Evolutionary conservation across 139 green algal genomes (phyloP).

Genomic region (Chlorokybus atmophyticus): DNA sequence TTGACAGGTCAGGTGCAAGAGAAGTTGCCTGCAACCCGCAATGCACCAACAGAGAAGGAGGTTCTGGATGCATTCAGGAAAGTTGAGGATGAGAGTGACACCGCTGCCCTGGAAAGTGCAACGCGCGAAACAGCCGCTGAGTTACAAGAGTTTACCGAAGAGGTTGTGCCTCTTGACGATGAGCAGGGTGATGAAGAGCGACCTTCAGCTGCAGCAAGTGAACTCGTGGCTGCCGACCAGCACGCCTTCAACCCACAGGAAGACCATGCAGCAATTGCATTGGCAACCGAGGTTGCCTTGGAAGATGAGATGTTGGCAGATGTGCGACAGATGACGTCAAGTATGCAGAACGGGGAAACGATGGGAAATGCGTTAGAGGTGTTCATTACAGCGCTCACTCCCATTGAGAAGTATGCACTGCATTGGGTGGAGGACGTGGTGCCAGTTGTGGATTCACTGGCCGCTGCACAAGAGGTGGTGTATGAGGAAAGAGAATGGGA

Average conservation of each 20-base stretch:
- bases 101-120: slow-evolving; percentile 4
- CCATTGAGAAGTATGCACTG: slow-evolving; percentile 31
- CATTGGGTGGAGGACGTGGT: slow-evolving; percentile 19
- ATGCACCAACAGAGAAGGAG: too few species aligned
- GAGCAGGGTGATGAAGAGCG: slow-evolving; percentile 6
- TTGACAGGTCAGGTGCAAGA: background rate
- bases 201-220: too few species aligned
- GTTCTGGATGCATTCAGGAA: slow-evolving; percentile 13
- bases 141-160: slow-evolving; percentile 17
- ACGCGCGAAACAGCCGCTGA: slow-evolving; percentile 16
- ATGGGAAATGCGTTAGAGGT: too few species aligned
- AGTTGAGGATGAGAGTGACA: slow-evolving; percentile 23
- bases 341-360: too few species aligned
- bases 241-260: too few species aligned
- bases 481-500: slow-evolving; percentile 28
- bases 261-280: too few species aligned
- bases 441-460: slow-evolving; percentile 14
- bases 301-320: slow-evolving; percentile 29
- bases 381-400: too few species aligned
- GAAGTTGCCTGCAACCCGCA: background rate
- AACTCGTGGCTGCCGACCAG: too few species aligned
- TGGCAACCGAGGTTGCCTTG: too few species aligned
- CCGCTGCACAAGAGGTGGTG: background rate
- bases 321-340: slow-evolving; percentile 15
- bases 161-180: background rate